phyloP scores from a whole-genome alignment of 1,284 basidiomycete genomes.

The Mixia osmundae region DNA sequence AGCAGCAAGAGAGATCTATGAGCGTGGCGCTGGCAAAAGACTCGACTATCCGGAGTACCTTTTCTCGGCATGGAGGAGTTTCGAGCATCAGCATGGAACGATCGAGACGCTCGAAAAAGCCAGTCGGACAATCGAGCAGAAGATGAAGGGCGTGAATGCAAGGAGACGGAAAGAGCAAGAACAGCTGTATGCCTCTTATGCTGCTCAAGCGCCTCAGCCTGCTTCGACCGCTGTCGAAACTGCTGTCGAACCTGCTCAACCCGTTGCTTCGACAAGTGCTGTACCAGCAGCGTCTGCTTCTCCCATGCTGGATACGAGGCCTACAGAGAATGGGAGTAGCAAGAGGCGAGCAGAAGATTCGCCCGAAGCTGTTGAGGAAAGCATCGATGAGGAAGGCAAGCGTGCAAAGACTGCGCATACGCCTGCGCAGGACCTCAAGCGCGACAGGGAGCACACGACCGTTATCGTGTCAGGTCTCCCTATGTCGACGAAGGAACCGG shows the following conservation, averaged over 20 bases:
- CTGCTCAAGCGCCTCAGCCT: slow-evolving; percentile 21
- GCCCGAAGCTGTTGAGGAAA: background rate
- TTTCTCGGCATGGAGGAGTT: slow-evolving; percentile 63
- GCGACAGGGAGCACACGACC: slow-evolving; percentile 87
- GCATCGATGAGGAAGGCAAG: slow-evolving; percentile 9
- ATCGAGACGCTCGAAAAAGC: slow-evolving; percentile 44
- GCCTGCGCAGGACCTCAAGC: background rate
- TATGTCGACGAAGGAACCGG: slow-evolving; percentile 33
- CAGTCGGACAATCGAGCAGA: slow-evolving; percentile 16
- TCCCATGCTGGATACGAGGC: too few species aligned
- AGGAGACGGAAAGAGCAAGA: slow-evolving; percentile 10
- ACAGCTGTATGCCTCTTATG: slow-evolving; percentile 32
- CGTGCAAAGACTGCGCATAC: background rate
- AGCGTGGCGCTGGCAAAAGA: slow-evolving; percentile 36
- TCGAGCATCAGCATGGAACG: slow-evolving; percentile 62
- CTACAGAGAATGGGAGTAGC: too few species aligned
- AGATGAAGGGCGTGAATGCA: slow-evolving; percentile 38
- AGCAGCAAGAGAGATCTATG: slow-evolving; percentile 40
- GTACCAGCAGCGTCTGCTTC: background rate
- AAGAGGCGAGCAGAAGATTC: background rate
- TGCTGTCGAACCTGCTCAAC: background rate
- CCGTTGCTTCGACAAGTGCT: background rate
- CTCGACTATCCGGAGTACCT: slow-evolving; percentile 82
- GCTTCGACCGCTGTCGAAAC: slow-evolving; percentile 5
- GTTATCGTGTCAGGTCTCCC: slow-evolving; percentile 62